Evolutionary conservation across 1,284 basidiomycete species (phyloP).

Genomic region (Sporisorium scitamineum): DNA sequence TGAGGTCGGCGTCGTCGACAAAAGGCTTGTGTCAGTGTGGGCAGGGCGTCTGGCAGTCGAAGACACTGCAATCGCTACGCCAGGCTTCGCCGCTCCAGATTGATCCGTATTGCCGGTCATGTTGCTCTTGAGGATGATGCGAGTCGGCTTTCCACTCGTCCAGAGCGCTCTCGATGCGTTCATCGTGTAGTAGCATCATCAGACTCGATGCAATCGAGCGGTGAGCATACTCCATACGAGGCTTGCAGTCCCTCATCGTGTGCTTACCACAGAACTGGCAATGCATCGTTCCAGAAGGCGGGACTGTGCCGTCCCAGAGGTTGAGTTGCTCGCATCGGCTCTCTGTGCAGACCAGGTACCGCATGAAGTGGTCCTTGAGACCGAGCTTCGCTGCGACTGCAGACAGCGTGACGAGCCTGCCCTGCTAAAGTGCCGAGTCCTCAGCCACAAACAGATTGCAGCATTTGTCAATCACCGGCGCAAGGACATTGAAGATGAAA

Average conservation of each 20-base stretch:
- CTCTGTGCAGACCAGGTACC: background rate
- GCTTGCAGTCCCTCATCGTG: background rate
- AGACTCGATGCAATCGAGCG: background rate
- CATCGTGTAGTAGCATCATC: too few species aligned
- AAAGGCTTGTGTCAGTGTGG: background rate
- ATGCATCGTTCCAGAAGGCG: background rate
- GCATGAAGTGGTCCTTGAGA: background rate
- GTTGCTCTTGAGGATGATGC: background rate
- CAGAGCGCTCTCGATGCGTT: background rate
- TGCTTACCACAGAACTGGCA: background rate
- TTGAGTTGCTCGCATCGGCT: too few species aligned
- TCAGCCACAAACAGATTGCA: background rate
- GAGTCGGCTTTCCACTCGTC: background rate
- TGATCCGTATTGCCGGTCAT: background rate
- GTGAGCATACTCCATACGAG: background rate
- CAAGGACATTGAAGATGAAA: background rate
- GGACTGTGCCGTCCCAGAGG: background rate
- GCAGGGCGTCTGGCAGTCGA: conserved; percentile 1
- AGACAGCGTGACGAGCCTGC: background rate
- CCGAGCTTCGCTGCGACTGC: background rate
- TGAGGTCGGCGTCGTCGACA: conserved; percentile 4
- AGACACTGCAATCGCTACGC: background rate
- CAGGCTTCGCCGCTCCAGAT: background rate
- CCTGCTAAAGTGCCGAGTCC: background rate
- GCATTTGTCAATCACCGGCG: background rate